A percentile compares a stretch with the other conserved stretches of the same genome.
phyloP scores from a whole-genome alignment of 2,329 filamentous ascomycete species.

The Cladosporium sp. region DNA sequence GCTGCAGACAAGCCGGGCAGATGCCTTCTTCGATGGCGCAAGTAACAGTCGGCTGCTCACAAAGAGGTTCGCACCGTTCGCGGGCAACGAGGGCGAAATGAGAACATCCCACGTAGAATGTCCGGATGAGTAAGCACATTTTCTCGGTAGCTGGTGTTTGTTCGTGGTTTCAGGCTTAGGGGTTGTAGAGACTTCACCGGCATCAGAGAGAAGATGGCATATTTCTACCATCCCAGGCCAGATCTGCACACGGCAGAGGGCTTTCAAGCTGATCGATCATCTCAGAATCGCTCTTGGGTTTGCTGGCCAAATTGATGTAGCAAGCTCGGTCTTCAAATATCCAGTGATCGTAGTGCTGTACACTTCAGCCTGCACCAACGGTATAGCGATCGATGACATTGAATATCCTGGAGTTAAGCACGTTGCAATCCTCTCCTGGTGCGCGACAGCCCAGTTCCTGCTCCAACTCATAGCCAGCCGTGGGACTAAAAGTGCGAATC shows the following conservation, averaged over 20 bases:
- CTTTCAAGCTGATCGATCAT: neutral
- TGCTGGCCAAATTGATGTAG: neutral
- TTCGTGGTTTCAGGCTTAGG: neutral
- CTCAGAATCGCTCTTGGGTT: neutral
- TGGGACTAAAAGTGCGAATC: slow-evolving; percentile 46
- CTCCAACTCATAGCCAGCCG: slow-evolving; percentile 41
- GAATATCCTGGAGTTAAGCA: slow-evolving; percentile 46
- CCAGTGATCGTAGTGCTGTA: neutral
- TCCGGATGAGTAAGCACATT: neutral
- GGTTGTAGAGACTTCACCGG: neutral
- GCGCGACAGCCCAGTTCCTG: slow-evolving; percentile 43
- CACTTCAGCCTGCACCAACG: slow-evolving; percentile 2
- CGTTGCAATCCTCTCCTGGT: slow-evolving; percentile 41
- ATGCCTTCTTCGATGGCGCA: neutral
- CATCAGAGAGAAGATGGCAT: neutral
- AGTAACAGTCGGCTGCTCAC: neutral
- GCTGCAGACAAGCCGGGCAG: neutral
- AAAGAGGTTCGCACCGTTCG: neutral
- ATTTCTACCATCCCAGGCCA: neutral
- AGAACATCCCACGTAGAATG: neutral
- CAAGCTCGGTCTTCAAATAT: neutral
- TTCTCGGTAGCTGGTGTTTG: neutral
- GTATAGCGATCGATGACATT: slow-evolving; percentile 48
- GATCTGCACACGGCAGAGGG: neutral
- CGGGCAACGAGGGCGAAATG: neutral